Percentiles rank a stretch among this genome's conserved stretches.
Conservation (phyloP, 73 alveolate genomes). For the Blepharisma japonicum region DNA sequence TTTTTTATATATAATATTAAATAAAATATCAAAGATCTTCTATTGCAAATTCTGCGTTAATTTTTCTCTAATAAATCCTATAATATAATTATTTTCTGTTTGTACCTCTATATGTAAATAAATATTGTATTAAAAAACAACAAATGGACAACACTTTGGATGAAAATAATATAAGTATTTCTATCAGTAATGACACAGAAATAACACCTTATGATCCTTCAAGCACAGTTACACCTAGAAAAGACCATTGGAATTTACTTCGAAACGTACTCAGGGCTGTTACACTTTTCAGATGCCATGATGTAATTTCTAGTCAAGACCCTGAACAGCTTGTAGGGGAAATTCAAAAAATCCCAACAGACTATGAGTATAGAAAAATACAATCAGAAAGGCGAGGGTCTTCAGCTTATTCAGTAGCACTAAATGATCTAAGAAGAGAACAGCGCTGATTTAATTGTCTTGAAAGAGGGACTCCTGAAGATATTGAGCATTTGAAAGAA, state of each 20-base stretch:
- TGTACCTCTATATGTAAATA: too few relatives aligned
- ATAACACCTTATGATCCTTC: too few relatives aligned
- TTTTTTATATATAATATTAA: too few relatives aligned
- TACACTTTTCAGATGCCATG: neutral
- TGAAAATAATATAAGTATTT: too few relatives aligned
- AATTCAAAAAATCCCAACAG: neutral
- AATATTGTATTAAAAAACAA: too few relatives aligned
- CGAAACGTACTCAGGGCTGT: neutral
- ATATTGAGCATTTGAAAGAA: neutral
- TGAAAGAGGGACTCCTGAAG: conserved; percentile 5
- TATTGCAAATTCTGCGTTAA: too few relatives aligned
- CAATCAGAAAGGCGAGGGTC: neutral
- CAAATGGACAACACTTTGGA: too few relatives aligned
- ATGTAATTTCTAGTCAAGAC: neutral
- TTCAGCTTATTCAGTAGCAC: conserved; percentile 1
- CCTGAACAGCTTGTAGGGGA: neutral
- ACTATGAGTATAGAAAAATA: neutral
- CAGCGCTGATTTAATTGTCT: neutral
- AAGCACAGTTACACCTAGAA: neutral
- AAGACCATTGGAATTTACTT: neutral
- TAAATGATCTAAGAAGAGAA: neutral
- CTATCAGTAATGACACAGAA: too few relatives aligned
- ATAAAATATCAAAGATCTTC: too few relatives aligned
- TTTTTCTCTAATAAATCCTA: too few relatives aligned
- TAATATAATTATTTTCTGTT: too few relatives aligned